These are phyloP conservation scores for Saccharomyces kudriavzevii DNA, from an alignment of 805 yeast species.

Conservation along the genomic window DNA sequence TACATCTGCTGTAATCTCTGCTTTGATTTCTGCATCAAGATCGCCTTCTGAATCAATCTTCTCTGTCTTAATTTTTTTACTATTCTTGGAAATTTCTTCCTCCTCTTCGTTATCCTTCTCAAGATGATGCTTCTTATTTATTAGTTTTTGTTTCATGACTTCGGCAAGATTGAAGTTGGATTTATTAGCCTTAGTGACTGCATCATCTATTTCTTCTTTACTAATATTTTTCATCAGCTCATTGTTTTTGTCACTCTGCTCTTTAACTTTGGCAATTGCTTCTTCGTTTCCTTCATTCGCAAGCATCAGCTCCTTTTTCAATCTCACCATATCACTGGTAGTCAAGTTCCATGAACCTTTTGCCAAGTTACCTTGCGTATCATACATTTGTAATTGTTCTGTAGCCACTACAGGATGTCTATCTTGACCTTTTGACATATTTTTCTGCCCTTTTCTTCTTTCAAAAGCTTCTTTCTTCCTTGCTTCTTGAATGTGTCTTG, in stretches of 20 bases:
- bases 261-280: constrained; percentile 55
- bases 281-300: constrained; percentile 65
- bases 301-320: constrained; percentile 51
- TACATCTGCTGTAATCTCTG: constrained; percentile 18
- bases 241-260: constrained; percentile 30
- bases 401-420: constrained; percentile 65
- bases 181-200: constrained; percentile 31
- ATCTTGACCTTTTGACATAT: constrained; percentile 64
- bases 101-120: constrained; percentile 22
- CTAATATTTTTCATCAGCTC: constrained; percentile 21
- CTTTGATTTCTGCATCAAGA: constrained; percentile 19
- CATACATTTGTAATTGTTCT: constrained; percentile 67
- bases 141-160: constrained; percentile 32
- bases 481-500: constrained; percentile 58
- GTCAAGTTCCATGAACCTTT: constrained; percentile 57
- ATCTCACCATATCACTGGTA: constrained; percentile 62
- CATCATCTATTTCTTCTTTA: constrained; percentile 24
- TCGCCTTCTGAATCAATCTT: constrained; percentile 13
- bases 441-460: constrained; percentile 49
- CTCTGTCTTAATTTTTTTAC: constrained; percentile 8
- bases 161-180: constrained; percentile 42
- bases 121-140: constrained; percentile 21
- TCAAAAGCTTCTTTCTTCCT: constrained; percentile 59
- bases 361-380: constrained; percentile 64
- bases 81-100: constrained; percentile 5